These are phyloP conservation scores for Oryza coarctata DNA, from an alignment of 176 grass and related monocot species.

Conservation along the genomic window DNA sequence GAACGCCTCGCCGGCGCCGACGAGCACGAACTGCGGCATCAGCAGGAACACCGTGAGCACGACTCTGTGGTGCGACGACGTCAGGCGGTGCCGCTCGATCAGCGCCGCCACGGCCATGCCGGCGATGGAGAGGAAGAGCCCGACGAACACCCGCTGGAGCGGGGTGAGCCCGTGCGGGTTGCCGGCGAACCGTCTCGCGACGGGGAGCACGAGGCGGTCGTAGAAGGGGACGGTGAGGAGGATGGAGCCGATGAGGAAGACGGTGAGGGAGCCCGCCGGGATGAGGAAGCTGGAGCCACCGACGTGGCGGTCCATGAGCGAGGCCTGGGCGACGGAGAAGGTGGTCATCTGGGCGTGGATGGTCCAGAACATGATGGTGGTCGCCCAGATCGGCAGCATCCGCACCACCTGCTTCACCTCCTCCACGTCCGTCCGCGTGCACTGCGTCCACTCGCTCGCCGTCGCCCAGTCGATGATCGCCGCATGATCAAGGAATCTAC, in stretches of 20 bases:
- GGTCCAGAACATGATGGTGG: constrained; percentile 90
- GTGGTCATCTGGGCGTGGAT: constrained; percentile 96
- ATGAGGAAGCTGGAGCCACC: constrained; percentile 60
- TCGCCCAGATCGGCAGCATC: constrained; percentile 75
- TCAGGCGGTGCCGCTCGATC: constrained; percentile 56
- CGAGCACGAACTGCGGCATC: constrained; percentile 86
- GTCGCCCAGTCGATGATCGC: constrained; percentile 29
- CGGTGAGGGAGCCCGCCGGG: constrained; percentile 85
- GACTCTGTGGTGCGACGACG: background rate
- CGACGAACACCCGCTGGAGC: constrained; percentile 73
- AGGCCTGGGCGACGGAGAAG: constrained; percentile 82
- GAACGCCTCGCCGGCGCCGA: constrained; percentile 90
- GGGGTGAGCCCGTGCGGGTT: constrained; percentile 81
- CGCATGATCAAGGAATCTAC: constrained; percentile 71
- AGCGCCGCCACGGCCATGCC: constrained; percentile 72
- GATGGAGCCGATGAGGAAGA: constrained; percentile 95
- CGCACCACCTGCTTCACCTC: constrained; percentile 80
- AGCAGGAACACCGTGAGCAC: constrained; percentile 74
- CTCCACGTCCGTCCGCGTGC: constrained; percentile 71
- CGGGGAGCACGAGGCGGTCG: constrained; percentile 60
- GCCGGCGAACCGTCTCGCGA: constrained; percentile 49
- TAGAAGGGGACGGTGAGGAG: constrained; percentile 84
- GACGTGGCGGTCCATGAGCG: constrained; percentile 69
- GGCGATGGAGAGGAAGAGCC: constrained; percentile 65
- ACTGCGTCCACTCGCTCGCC: constrained; percentile 42